Evolutionary conservation across 441 rosid genomes (phyloP), one percentile per base, ranked within the genome.

Genomic region (Corymbia citriodora): DNA sequence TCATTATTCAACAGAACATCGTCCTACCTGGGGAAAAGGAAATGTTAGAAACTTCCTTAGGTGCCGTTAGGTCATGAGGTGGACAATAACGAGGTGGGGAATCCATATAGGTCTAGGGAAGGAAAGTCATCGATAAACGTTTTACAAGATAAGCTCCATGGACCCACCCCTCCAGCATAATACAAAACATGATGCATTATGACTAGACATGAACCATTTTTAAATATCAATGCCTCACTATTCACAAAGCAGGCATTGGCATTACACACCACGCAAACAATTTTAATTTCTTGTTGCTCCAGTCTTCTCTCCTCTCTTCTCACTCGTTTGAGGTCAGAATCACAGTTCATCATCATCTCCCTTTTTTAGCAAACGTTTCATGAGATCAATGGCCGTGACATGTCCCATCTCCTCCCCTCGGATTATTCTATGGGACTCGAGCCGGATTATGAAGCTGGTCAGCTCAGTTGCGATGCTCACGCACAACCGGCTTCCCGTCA

Each of bases 321-420:
- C 81, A 7, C 19, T 13, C 27, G 2, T 45, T 79, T 45, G 9
- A 45, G 52, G 17, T 79, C 85, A 79, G 52, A 65, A n/a, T 65
- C 68, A 61, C 49, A 36, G 49, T 31, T 25, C 45, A 40, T 59
- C 63, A 59, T 52, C 81, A 21, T 74, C 87, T 79, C 31, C 57
- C 65, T 0, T 59, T 59, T 10, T 59, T 25, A 59, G 65, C 65
- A 4, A 59, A 23, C 65, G n/a, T 61, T 40, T 45, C 90, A 18
- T 48, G 29, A 40, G 29, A 90, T 92, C 95, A 93, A 93, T 95
- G 95, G 93, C 96, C 90, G 89, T 91, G 90, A 85, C 95, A 40
- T 93, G 86, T 90, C 94, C 94, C 89, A 92, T 89, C 59, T 92
- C 90, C 59, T 92, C 94, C 31, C 94, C 95, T 82, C 55, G 87